Conservation (phyloP, 2,329 filamentous ascomycete genomes). For the Monilinia fructigena region DNA sequence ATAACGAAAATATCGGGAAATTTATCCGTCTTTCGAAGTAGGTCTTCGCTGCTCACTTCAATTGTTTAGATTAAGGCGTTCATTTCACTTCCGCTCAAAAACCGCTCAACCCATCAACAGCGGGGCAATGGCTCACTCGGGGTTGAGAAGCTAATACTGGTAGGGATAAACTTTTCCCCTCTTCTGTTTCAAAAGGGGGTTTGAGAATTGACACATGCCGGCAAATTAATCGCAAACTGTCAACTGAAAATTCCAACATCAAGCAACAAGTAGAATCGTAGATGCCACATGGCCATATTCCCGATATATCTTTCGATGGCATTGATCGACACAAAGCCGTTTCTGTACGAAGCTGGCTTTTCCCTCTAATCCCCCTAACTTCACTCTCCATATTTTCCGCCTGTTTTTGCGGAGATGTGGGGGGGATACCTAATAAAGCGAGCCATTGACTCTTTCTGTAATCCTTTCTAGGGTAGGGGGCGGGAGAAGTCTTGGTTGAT, state of each 20-base stretch:
- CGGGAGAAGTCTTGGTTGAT: not conserved
- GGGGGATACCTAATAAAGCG: not conserved
- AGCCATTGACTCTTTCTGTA: not conserved
- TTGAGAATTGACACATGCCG: not conserved
- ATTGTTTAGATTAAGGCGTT: not conserved
- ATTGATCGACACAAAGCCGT: not conserved
- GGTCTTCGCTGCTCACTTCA: not conserved
- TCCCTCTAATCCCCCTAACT: not conserved
- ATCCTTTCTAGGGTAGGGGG: not conserved
- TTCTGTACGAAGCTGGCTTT: not conserved
- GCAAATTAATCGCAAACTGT: not conserved
- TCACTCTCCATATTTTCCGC: slow-evolving; percentile 14
- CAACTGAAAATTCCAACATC: not conserved
- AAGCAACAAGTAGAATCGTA: not conserved
- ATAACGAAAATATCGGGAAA: not conserved
- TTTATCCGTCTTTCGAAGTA: not conserved
- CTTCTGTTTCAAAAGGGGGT: not conserved
- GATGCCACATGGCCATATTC: not conserved
- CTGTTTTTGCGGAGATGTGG: slow-evolving; percentile 16
- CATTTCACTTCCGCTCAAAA: not conserved
- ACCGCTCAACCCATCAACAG: slow-evolving; percentile 1
- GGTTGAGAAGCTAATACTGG: not conserved
- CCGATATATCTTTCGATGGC: not conserved
- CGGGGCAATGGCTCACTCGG: not conserved
- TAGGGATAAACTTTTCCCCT: not conserved